phyloP scores from a whole-genome alignment of 495 filamentous ascomycete genomes.

The Talaromyces trachyspermus region DNA sequence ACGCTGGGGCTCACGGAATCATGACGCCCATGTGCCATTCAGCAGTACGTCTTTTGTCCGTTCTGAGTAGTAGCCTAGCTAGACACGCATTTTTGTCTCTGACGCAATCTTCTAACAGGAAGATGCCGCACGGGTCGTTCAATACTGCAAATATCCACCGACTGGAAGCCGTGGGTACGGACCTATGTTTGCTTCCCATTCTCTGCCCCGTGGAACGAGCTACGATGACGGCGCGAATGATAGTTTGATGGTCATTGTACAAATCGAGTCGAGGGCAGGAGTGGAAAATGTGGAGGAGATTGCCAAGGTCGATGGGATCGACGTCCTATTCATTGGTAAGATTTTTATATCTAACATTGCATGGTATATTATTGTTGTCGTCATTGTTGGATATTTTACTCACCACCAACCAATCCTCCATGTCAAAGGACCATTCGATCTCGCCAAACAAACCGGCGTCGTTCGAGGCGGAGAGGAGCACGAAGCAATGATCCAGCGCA shows the following conservation, averaged over 20 bases:
- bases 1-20: conserved; percentile 61
- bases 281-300: conserved; percentile 44
- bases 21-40: conserved; percentile 35
- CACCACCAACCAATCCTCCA: too few species aligned
- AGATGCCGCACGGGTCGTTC: conserved; percentile 53
- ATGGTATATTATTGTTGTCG: too few species aligned
- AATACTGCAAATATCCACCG: conserved; percentile 60
- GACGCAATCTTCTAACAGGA: too few species aligned
- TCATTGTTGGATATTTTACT: too few species aligned
- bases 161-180: conserved; percentile 57
- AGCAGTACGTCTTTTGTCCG: conserved; percentile 16
- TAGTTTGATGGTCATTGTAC: conserved; percentile 31
- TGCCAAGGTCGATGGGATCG: conserved; percentile 35
- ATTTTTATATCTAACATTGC: too few species aligned
- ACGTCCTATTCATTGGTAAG: conserved; percentile 36
- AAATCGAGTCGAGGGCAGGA: conserved; percentile 41
- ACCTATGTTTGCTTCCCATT: conserved; percentile 47
- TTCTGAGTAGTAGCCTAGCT: neutral
- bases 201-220: conserved; percentile 30
- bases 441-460: conserved; percentile 33
- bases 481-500: conserved; percentile 56
- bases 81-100: too few species aligned
- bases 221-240: conserved; percentile 31
- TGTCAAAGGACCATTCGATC: conserved; percentile 47
- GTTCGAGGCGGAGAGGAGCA: conserved; percentile 32